These are phyloP conservation scores for Leccinum pellstonianum DNA, from an alignment of 768 basidiomycete genomes.

Conservation along the genomic window DNA sequence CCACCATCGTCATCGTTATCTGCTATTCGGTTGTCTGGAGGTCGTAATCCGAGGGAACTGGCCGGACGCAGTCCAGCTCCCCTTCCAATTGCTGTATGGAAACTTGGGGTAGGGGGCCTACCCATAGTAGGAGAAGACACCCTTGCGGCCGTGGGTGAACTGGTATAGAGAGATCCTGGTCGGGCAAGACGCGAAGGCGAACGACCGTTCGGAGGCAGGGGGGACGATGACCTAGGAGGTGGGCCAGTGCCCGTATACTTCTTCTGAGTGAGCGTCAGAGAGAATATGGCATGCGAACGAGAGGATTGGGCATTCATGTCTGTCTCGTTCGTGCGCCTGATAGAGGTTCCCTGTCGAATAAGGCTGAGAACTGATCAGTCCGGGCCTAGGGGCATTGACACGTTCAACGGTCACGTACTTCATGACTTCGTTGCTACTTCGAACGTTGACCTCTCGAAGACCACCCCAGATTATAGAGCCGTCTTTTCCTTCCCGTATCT, in stretches of 20 bases:
- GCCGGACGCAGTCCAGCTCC: conserved; percentile 68
- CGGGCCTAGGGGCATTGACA: conserved; percentile 12
- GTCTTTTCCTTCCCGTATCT: conserved; percentile 96
- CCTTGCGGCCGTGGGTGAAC: conserved; percentile 35
- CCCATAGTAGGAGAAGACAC: conserved; percentile 80
- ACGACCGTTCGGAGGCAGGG: conserved; percentile 69
- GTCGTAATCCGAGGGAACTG: conserved; percentile 73
- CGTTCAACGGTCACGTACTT: conserved; percentile 49
- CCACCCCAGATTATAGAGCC: conserved; percentile 98
- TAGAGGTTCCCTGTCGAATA: conserved; percentile 84
- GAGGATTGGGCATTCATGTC: conserved; percentile 99
- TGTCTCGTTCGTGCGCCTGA: conserved; percentile 93
- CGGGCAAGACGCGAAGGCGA: conserved; percentile 77
- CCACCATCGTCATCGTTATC: conserved; percentile 61
- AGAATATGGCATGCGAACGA: conserved; percentile 98
- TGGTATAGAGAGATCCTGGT: conserved; percentile 73
- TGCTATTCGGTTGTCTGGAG: conserved; percentile 42
- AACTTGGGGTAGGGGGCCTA: conserved; percentile 77
- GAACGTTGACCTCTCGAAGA: conserved; percentile 88
- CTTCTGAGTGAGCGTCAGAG: conserved; percentile 89
- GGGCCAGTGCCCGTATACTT: conserved; percentile 70
- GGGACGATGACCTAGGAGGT: conserved; percentile 75
- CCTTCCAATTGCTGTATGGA: conserved; percentile 70
- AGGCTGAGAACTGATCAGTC: conserved; percentile 50
- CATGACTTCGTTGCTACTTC: conserved; percentile 87